phyloP scores from a whole-genome alignment of 75 land plant species.

The Pinus tabuliformis region DNA sequence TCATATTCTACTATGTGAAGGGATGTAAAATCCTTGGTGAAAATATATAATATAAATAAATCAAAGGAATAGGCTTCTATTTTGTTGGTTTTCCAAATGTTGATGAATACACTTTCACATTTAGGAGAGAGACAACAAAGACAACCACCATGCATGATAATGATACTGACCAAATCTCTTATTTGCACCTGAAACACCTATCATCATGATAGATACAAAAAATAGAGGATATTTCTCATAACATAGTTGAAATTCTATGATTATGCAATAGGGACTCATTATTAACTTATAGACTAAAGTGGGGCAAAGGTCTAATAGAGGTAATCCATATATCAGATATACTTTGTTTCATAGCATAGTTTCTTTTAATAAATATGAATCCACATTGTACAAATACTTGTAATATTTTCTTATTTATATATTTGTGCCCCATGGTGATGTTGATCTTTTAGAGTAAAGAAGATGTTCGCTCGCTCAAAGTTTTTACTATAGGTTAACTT shows the following conservation, averaged over 20 bases:
- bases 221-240: background rate
- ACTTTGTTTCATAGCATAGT: background rate
- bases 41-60: too few species aligned
- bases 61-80: background rate
- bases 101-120: background rate
- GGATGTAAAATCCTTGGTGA: too few species aligned
- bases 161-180: too few species aligned
- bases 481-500: constrained; percentile 80
- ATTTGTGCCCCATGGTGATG: too few species aligned
- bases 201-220: background rate
- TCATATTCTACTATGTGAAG: too few species aligned
- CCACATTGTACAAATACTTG: background rate
- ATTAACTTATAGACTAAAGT: background rate
- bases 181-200: background rate
- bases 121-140: too few species aligned
- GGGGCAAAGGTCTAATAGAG: background rate
- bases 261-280: background rate
- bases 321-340: background rate
- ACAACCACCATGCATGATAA: too few species aligned
- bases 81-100: background rate
- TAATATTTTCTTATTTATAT: background rate
- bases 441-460: background rate
- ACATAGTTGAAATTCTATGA: background rate
- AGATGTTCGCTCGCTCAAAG: background rate
- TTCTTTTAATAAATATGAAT: background rate